phyloP scores from a whole-genome alignment of 495 filamentous ascomycete genomes.

The Lophium mytilinum region DNA sequence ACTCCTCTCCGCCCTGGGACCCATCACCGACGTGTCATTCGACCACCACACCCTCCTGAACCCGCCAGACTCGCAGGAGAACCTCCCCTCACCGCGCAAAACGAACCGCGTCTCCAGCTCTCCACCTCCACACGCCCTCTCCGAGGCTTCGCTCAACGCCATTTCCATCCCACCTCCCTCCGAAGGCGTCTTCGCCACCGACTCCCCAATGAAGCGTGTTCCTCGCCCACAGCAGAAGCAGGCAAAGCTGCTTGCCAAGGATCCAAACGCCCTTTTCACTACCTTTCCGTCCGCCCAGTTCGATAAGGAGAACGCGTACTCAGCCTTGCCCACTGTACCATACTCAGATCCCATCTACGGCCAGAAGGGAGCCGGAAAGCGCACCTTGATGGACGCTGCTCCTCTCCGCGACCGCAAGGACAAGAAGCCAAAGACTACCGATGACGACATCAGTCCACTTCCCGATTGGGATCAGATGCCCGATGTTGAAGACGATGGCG shows the following conservation, averaged over 20 bases:
- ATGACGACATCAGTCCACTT: constrained; percentile 44
- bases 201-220: constrained; percentile 71
- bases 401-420: constrained; percentile 58
- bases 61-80: constrained; percentile 13
- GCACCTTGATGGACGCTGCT: constrained; percentile 39
- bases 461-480: constrained; percentile 74
- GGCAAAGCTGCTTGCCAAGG: constrained; percentile 29
- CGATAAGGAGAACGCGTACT: constrained; percentile 62
- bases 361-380: constrained; percentile 55
- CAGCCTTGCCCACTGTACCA: constrained; percentile 24
- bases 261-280: constrained; percentile 57
- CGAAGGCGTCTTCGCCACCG: constrained; percentile 59
- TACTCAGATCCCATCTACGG: constrained; percentile 37
- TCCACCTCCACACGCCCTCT: constrained; percentile 31
- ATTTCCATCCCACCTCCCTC: constrained; percentile 67
- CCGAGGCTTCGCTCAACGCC: constrained; percentile 42
- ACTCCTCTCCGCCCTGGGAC: constrained; percentile 41
- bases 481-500: constrained; percentile 72
- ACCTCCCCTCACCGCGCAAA: constrained; percentile 24
- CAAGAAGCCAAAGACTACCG: constrained; percentile 30
- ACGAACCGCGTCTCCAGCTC: constrained; percentile 32
- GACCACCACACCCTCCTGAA: constrained; percentile 38
- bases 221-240: constrained; percentile 22
- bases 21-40: constrained; percentile 37
- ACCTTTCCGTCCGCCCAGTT: constrained; percentile 49